These are phyloP conservation scores for Tilletia walkeri DNA, from an alignment of 1,284 basidiomycete species.

Conservation along the genomic window DNA sequence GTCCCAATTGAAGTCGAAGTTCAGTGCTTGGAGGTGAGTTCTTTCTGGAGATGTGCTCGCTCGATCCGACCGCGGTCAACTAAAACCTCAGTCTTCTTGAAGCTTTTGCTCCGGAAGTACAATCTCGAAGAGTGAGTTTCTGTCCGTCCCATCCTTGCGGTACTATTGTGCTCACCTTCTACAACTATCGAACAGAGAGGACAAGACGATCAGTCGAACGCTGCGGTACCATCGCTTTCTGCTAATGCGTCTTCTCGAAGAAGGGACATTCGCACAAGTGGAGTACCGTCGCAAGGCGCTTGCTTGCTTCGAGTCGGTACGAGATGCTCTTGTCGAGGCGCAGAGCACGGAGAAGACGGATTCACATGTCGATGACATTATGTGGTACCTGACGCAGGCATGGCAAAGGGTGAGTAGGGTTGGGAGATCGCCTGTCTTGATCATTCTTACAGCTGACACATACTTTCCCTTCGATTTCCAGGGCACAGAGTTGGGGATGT, in stretches of 20 bases:
- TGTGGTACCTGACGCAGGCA: constrained; percentile 6
- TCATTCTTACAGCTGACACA: neutral
- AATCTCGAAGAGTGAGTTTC: neutral
- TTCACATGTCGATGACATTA: neutral
- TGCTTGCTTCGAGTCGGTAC: neutral
- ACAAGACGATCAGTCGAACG: constrained; percentile 2
- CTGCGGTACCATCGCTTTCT: constrained; percentile 12
- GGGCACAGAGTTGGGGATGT: constrained; percentile 9
- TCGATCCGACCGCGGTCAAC: neutral
- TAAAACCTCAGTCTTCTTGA: neutral
- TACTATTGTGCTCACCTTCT: too few relatives aligned
- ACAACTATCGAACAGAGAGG: neutral
- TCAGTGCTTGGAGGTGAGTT: constrained; percentile 4
- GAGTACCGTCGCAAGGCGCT: neutral
- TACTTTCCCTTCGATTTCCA: neutral
- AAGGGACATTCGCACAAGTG: neutral
- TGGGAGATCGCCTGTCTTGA: neutral
- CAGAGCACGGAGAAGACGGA: neutral
- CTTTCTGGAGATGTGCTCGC: neutral
- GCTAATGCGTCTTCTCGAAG: neutral
- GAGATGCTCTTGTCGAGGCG: neutral
- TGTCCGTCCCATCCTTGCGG: neutral
- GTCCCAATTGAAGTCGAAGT: neutral
- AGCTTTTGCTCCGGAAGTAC: constrained; percentile 2
- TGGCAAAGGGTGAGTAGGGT: constrained; percentile 1